Conservation (phyloP, 495 filamentous ascomycete genomes). For the Beverwykella pulmonaria region DNA sequence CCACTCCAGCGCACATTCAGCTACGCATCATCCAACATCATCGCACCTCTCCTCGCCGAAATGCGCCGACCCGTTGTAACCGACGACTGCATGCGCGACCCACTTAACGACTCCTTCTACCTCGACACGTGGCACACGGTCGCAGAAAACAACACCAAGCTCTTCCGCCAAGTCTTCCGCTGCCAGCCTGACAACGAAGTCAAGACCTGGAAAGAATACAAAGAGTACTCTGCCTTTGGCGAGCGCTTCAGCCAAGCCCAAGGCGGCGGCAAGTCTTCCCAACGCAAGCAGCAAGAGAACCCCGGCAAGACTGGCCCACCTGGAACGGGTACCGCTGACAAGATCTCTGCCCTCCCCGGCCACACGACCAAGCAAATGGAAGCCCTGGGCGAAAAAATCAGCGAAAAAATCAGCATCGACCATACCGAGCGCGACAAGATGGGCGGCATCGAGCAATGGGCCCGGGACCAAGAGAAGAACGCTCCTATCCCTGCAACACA, state of each 20-base stretch:
- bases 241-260: constrained; percentile 73
- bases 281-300: constrained; percentile 33
- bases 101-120: constrained; percentile 79
- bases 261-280: constrained; percentile 45
- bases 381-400: constrained; percentile 34
- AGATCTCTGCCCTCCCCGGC: constrained; percentile 16
- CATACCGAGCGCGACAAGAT: constrained; percentile 51
- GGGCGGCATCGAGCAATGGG: constrained; percentile 51
- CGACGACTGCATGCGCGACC: constrained; percentile 77
- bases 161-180: constrained; percentile 91
- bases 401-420: constrained; percentile 38
- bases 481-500: background rate
- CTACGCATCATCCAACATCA: constrained; percentile 47
- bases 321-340: constrained; percentile 32
- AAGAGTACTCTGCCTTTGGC: constrained; percentile 77
- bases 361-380: constrained; percentile 21
- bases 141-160: constrained; percentile 90
- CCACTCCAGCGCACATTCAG: constrained; percentile 53
- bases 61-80: constrained; percentile 66
- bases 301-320: constrained; percentile 40
- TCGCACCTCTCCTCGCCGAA: constrained; percentile 65
- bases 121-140: constrained; percentile 85
- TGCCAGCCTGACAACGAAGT: constrained; percentile 97
- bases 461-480: constrained; percentile 36
- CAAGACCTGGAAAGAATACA: constrained; percentile 91